Base-by-base conservation (phyloP, 176 grass and related monocot species). In the Oryza brachyantha region DNA sequence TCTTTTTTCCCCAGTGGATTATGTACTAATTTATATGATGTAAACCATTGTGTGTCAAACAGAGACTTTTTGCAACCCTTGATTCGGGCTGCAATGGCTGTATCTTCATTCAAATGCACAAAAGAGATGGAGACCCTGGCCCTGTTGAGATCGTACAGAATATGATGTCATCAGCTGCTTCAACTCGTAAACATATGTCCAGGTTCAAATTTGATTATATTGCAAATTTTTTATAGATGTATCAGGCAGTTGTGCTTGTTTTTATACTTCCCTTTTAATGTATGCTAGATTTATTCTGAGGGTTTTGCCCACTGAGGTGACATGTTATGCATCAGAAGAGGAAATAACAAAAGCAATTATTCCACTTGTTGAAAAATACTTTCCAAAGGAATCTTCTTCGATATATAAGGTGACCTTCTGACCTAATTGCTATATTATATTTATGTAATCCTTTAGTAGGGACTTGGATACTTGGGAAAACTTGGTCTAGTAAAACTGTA, bases 111-210 rank as follows among this genome's bases (percentile, higher is more conserved):
- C 92, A 94, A 93, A 98, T 98, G 96, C 85, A 87, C 80, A 95
- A 85, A 80, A 72, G 81, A 71, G 70, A 22, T 13, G 78, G 80
- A n/a, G 92, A 95, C 40, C 92, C 96, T 72, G 73, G 90, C 54
- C 96, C 92, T 55, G 77, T 79, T 84, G 90, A 98, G 45, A 93
- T 95, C 67, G 96, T 89, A 83, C 96, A 98, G 66, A 86, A 79
- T 78, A 89, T 95, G 85, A 98, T 95, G 92, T 83, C 64, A 43
- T 87, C 81, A 1, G 86, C 80, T 86, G 90, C 86, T 85, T 90
- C 90, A 55, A 93, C 92, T 72, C 86, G 81, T 76, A 98, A 98
- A 84, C 90, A 98, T 83, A 98, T 98, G 92, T 98, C 96, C 75
- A 98, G 96, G 96, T 98, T 75, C 38, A 70, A 32, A 82, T 79